Base-by-base conservation (phyloP, 257 asterid genomes). In the Ophiorrhiza pumila region DNA sequence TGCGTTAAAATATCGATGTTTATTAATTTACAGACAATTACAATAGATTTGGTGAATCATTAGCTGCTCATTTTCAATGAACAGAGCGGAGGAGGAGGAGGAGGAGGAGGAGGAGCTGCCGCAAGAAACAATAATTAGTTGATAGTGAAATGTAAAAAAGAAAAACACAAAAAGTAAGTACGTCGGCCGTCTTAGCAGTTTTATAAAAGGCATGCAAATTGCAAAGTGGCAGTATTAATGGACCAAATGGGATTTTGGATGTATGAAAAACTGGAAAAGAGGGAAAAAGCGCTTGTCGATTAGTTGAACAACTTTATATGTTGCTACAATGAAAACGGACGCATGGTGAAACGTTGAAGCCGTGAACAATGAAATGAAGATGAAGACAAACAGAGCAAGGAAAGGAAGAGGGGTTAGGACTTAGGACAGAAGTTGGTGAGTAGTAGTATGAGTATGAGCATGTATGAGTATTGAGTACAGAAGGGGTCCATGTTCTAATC, bases 401-500 rank as follows among this genome's bases (percentile, higher is more conserved):
- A 37, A 73, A 9, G 8, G 31, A 41, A 47, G 18, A 47, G 59
- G 29, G 18, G 15, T 32, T 47, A 9, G 57, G 64, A 31, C 17
- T 58, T 32, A 29, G n/a, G 41, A 68, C 8, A 23, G 25, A 23
- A 29, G 59, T 31, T 34, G 46, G 35, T 50, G 35, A 50, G n/a
- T 5, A 29, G 57, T 34, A 66, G 4, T 41, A 5, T 32, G n/a
- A 63, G 57, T 25, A 27, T 43, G 57, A 25, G 1, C 3, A 59
- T 29, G 20, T 45, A 4, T 35, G 22, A 9, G 11, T 15, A 1
- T 2, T 23, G 46, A 5, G 35, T 11, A 6, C 9, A 42, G 27
- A 70, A 27, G 65, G 63, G 70, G 79, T 76, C 80, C 75, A 76
- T 70, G 75, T 55, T 62, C 66, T 61, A 13, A 49, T 76, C 80